Conservation (phyloP, 768 basidiomycete genomes). For the Termitomyces sp. region DNA sequence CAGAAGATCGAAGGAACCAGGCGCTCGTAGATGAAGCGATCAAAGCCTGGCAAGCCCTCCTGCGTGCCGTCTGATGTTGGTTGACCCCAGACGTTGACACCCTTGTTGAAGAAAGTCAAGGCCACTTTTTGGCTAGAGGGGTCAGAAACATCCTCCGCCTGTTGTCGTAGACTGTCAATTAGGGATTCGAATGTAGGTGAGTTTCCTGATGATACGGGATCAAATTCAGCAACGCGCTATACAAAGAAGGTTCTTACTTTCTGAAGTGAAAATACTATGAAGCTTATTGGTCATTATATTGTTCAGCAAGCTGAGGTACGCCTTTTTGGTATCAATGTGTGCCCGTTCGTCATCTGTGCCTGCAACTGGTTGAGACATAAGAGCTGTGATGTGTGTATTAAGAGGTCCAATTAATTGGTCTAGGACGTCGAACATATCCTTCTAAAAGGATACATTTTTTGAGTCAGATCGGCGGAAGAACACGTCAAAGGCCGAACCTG, state of each 20-base stretch:
- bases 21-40: conserved; percentile 86
- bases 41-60: conserved; percentile 79
- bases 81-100: conserved; percentile 68
- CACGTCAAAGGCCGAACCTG: conserved; percentile 50
- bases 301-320: conserved; percentile 82
- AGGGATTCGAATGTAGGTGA: conserved; percentile 69
- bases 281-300: conserved; percentile 80
- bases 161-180: conserved; percentile 67
- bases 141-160: conserved; percentile 79
- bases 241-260: conserved; percentile 53
- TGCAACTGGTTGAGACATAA: conserved; percentile 77
- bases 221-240: background rate
- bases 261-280: conserved; percentile 82
- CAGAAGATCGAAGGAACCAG: conserved; percentile 81
- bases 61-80: conserved; percentile 40
- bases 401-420: conserved; percentile 90
- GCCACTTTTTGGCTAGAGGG: conserved; percentile 75
- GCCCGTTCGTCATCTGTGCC: conserved; percentile 86
- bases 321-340: conserved; percentile 81
- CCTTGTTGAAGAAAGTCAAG: conserved; percentile 72
- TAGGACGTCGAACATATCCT: conserved; percentile 82
- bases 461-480: background rate
- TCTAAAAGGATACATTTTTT: conserved; percentile 39
- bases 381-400: conserved; percentile 72
- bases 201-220: conserved; percentile 30